Evolutionary conservation across 2,329 filamentous ascomycete species (phyloP).

Genomic region (Onygenales sp.): DNA sequence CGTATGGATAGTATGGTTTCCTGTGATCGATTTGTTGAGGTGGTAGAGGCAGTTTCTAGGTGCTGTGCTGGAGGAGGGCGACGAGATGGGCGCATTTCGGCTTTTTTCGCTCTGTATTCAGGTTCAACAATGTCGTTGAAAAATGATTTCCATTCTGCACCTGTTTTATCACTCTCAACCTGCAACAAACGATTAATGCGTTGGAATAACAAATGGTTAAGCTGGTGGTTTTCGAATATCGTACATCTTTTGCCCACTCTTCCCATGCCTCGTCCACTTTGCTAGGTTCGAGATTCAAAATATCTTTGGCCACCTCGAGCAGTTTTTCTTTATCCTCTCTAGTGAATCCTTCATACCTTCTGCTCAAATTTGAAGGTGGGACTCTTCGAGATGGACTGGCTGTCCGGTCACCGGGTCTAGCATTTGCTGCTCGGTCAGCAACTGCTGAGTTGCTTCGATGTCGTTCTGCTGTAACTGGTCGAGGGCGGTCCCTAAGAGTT

Average conservation of each 20-base stretch:
- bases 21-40: background rate
- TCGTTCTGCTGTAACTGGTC: conserved; percentile 21
- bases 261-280: conserved; percentile 16
- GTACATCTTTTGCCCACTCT: conserved; percentile 14
- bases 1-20: too few relatives aligned
- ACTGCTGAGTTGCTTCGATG: background rate
- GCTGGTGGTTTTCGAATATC: background rate
- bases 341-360: conserved; percentile 10
- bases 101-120: conserved; percentile 8
- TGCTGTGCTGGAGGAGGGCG: background rate
- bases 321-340: conserved; percentile 15
- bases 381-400: background rate
- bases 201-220: background rate
- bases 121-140: conserved; percentile 13
- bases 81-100: background rate
- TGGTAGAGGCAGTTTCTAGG: background rate
- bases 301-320: conserved; percentile 14
- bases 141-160: conserved; percentile 12
- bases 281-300: conserved; percentile 12
- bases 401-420: background rate
- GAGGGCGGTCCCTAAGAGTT: conserved; percentile 24
- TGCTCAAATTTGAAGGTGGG: background rate
- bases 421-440: background rate
- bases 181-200: background rate
- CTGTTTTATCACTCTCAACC: conserved; percentile 3